These are phyloP conservation scores for Stemphylium lycopersici DNA, from an alignment of 2,329 filamentous ascomycete species.

Conservation along the genomic window DNA sequence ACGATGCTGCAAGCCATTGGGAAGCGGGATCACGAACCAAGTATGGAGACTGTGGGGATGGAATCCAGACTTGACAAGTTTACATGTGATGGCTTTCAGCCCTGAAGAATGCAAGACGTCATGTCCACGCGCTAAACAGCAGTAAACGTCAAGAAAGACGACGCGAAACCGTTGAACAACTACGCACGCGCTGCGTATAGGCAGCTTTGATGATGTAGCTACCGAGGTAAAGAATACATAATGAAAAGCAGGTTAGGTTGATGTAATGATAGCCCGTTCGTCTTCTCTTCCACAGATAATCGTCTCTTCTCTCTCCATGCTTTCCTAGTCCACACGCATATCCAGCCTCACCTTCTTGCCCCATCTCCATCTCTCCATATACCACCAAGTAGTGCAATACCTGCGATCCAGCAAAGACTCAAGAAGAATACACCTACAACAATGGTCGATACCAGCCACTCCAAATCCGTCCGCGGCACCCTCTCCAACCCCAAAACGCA, in stretches of 20 bases:
- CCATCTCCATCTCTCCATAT: too few relatives aligned
- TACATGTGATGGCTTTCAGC: constrained; percentile 4
- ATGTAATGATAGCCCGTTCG: background rate
- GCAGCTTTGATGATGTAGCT: constrained; percentile 15
- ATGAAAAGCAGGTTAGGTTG: background rate
- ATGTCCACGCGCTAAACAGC: constrained; percentile 21
- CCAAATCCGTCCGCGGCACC: constrained; percentile 41
- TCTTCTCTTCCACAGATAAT: background rate
- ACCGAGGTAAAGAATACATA: constrained; percentile 1
- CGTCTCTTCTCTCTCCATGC: background rate
- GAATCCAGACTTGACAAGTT: background rate
- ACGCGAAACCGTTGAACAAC: constrained; percentile 6
- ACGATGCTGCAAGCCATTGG: too few relatives aligned
- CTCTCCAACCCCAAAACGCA: constrained; percentile 39
- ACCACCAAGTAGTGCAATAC: too few relatives aligned
- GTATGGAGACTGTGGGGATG: background rate
- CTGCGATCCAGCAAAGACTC: background rate
- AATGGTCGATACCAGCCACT: constrained; percentile 16
- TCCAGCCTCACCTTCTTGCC: background rate
- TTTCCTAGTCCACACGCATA: background rate
- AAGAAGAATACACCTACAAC: constrained; percentile 10
- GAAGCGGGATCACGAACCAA: too few relatives aligned
- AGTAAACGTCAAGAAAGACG: constrained; percentile 16
- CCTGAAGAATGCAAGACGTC: constrained; percentile 30
- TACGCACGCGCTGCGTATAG: background rate